These are phyloP conservation scores for Erigeron philadelphicus DNA, from an alignment of 140 eudicot species.

Conservation along the genomic window DNA sequence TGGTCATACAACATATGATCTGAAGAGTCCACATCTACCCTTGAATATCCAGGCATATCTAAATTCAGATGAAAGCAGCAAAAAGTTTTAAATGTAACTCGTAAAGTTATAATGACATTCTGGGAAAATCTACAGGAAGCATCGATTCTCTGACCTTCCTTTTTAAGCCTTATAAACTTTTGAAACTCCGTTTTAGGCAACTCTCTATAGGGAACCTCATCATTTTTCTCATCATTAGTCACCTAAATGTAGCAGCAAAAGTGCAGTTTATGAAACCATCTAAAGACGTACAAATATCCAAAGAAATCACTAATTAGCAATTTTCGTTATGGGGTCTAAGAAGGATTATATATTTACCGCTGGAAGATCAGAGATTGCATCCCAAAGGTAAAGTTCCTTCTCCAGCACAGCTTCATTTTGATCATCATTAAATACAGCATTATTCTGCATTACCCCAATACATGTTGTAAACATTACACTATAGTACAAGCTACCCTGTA, in stretches of 20 bases:
- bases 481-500: neutral
- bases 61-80: neutral
- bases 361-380: slow-evolving; percentile 64
- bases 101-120: no score
- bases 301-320: neutral
- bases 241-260: slow-evolving; percentile 29
- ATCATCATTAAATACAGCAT: slow-evolving; percentile 42
- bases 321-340: neutral
- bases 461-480: neutral
- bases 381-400: slow-evolving; percentile 35
- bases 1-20: slow-evolving; percentile 51
- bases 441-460: slow-evolving; percentile 31
- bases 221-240: slow-evolving; percentile 39
- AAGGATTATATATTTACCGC: slow-evolving; percentile 25
- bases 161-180: slow-evolving; percentile 35
- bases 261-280: neutral
- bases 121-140: no score
- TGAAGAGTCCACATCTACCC: slow-evolving; percentile 7
- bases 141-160: slow-evolving; percentile 34
- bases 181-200: slow-evolving; percentile 44
- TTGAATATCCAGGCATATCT: slow-evolving; percentile 37
- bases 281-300: neutral
- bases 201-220: slow-evolving; percentile 37
- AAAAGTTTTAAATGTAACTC: neutral
- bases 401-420: slow-evolving; percentile 27